Evolutionary conservation across 768 basidiomycete species (phyloP), one percentile per base, ranked within the genome.

Genomic region (Boletus sp.): DNA sequence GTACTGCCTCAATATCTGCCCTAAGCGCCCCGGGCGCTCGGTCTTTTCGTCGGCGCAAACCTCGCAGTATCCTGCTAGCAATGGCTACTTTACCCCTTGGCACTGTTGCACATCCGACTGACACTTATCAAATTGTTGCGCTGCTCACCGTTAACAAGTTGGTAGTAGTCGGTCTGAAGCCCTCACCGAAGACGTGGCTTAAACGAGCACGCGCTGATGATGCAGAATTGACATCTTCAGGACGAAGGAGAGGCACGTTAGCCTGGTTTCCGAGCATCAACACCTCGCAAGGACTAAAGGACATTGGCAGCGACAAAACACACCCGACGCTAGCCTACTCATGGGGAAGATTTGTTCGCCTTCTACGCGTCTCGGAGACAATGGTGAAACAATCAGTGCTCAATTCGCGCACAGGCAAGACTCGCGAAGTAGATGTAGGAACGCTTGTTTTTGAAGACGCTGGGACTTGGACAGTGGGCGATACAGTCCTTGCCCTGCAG

Each of bases 101-200:
- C 10, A 81, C 87, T 0, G 69, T 77, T 0, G 74, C 83, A 1
- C 88, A 96, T 72, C 69, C 85, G 0, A 90, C 89, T 0, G 97
- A 98, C 66, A 61, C 73, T 9, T 91, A 93, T 65, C 80, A 88
- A 50, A 73, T 97, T 29, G 81, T 91, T 32, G 93, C 95, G 0
- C 71, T 99, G 43, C 77, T 98, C 30, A 99, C 97, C 0, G 84
- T 92, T 0, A 80, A 85, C 23, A 99, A 99, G 67, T 76, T 98
- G 4, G 90, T 99, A 13, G 81, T 98, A 34, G 93, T 98, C 10
- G 94, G 94, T 6, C 69, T 99, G 56, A 94, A 92, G 62, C 97
- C 97, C 3, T 80, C 83, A 0, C 91, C 97, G 8, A 85, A 89
- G 65, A 99, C 95, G 0, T 98, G 94, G 93, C 88, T 89, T 64